These are phyloP conservation scores for Boletus rubropictus DNA, from an alignment of 768 basidiomycete genomes.

Conservation along the genomic window DNA sequence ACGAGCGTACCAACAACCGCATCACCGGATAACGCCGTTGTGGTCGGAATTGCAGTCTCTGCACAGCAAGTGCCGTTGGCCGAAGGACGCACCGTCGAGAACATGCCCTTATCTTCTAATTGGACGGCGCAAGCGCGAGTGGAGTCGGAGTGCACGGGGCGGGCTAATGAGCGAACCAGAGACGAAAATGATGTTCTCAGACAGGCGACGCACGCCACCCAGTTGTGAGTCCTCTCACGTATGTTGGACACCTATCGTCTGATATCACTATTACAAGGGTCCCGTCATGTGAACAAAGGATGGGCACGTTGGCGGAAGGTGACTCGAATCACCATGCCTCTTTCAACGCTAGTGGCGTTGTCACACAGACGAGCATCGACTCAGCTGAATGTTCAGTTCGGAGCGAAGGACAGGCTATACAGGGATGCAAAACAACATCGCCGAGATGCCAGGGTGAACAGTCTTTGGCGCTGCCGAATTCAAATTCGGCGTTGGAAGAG, in stretches of 20 bases:
- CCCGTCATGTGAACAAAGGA: background rate
- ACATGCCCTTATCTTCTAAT: background rate
- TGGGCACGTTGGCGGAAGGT: background rate
- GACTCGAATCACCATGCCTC: background rate
- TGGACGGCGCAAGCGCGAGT: background rate
- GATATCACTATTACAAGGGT: background rate
- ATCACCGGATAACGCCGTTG: background rate
- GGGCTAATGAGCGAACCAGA: background rate
- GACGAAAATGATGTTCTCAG: background rate
- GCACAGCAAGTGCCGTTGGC: background rate
- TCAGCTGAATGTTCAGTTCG: background rate
- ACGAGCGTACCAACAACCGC: background rate
- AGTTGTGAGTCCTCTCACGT: conserved; percentile 2
- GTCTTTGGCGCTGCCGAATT: background rate
- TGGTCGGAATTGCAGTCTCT: background rate
- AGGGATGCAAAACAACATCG: background rate
- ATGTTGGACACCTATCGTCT: background rate
- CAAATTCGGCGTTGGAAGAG: background rate
- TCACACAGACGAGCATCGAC: background rate
- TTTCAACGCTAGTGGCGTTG: background rate
- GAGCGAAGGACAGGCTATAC: background rate
- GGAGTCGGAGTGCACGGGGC: background rate
- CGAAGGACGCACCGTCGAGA: background rate
- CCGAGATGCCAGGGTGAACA: background rate
- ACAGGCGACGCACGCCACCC: background rate